Base-by-base conservation (phyloP, 116 monocot species). In the Trichopus zeylanicus region DNA sequence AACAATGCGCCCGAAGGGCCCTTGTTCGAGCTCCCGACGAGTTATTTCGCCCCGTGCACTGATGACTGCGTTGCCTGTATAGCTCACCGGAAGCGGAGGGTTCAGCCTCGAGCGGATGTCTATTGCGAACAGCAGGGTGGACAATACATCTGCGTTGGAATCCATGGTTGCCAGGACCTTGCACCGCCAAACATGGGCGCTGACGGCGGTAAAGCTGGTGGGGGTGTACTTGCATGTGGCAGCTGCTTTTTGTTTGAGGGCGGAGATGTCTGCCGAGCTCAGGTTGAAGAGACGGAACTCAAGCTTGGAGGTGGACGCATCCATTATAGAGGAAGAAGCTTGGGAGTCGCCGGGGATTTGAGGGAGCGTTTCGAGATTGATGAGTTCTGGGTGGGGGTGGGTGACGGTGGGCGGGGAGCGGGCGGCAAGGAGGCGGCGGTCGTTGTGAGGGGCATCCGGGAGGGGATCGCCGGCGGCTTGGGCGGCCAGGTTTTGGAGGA, bases 141-240 rank as follows among this genome's bases (percentile, higher is more conserved):
- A 46, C 10, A 26, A 33, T 8, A 15, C 1, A 13, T 18, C 46
- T 3, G 3, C 21, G 6, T n/a, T 62, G 3, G 0, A 23, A 26
- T 7, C 11, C 51, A 22, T 28, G 21, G 56, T 4, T 3, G 55
- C 31, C 22, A 66, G 27, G 1, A 48, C 28, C 51, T 74, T 74
- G 74, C 74, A 74, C 1, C 75, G 63, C 75, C 81, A 81, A 26
- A 81, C 33, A 26, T 81, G 75, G 29, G 81, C 75, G 16, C 56
- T 63, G n/a, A 72, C 75, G 29, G 42, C 68, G 53, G 60, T 64
- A 75, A 81, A 75, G 62, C 75, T 65, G 11, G 60, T 67, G 19
- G 46, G 39, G 23, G 26, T 15, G 3, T 18, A 11, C 20, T 13
- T 13, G 53, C 15, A 26, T 21, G 16, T 25, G 11, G 20, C 5